Percentiles rank a stretch among this genome's conserved stretches.
These are phyloP conservation scores for Francoa sonchifolia DNA, from an alignment of 441 rosid genomes.

Conservation along the genomic window DNA sequence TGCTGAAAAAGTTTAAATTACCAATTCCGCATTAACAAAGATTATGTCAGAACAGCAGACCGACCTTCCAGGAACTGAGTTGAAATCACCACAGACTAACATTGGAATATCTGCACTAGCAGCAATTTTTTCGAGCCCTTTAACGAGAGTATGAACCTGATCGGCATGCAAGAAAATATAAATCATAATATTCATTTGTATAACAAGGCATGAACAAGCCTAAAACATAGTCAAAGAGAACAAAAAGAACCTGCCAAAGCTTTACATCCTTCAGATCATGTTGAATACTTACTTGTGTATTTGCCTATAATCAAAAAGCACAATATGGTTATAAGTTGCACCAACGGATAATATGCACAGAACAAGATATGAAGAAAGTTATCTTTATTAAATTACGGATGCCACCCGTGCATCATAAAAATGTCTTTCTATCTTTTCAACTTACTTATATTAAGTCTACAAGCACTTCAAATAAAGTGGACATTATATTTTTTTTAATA, in stretches of 20 bases:
- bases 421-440: no score
- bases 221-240: not conserved
- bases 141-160: constrained; percentile 90
- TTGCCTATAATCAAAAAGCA: constrained; percentile 54
- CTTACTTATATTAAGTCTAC: no score
- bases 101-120: constrained; percentile 99
- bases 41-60: constrained; percentile 13
- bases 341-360: no score
- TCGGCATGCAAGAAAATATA: constrained; percentile 10
- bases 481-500: no score
- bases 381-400: no score
- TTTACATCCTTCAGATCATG: constrained; percentile 94
- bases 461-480: no score
- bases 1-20: not conserved
- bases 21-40: not conserved
- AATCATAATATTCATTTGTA: not conserved
- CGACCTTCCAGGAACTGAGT: constrained; percentile 86
- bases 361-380: no score
- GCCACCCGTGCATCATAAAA: no score
- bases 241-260: constrained; percentile 82
- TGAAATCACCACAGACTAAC: constrained; percentile 97
- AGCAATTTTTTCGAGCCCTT: constrained; percentile 95
- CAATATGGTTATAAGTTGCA: not conserved
- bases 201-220: not conserved
- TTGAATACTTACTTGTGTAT: constrained; percentile 82